phyloP scores from a whole-genome alignment of 2,329 filamentous ascomycete genomes.

The Ceratocystis albifundus region DNA sequence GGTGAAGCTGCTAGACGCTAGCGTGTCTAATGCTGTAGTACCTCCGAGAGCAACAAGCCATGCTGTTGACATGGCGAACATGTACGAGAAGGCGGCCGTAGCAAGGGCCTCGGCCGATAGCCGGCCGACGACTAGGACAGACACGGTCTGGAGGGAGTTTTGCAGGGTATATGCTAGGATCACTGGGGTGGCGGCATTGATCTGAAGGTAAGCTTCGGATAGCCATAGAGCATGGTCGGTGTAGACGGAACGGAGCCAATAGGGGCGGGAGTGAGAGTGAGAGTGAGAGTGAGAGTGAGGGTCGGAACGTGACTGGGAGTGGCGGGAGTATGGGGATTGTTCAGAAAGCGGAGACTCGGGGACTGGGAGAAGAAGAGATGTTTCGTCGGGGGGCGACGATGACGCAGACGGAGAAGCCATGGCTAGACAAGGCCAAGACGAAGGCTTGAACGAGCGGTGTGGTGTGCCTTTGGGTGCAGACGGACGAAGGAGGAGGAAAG shows the following conservation, averaged over 20 bases:
- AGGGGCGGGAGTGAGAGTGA: not conserved
- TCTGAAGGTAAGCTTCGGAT: conserved; percentile 54
- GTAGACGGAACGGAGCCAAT: not conserved
- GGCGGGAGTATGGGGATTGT: not conserved
- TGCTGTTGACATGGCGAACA: conserved; percentile 83
- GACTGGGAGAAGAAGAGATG: conserved; percentile 8
- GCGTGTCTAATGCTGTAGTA: conserved; percentile 73
- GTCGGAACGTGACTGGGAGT: not conserved
- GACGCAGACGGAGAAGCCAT: not conserved
- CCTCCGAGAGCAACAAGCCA: conserved; percentile 81
- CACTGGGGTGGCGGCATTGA: conserved; percentile 61
- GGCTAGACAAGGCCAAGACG: too few relatives aligned
- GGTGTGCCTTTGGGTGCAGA: not conserved
- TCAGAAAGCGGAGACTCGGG: not conserved
- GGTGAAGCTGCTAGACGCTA: conserved; percentile 73
- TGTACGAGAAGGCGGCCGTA: conserved; percentile 76
- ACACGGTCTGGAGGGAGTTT: conserved; percentile 72
- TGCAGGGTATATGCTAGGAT: conserved; percentile 78
- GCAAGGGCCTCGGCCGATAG: conserved; percentile 69
- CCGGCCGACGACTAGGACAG: conserved; percentile 69
- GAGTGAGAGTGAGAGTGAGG: not conserved
- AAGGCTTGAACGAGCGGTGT: too few relatives aligned
- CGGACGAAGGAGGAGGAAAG: not conserved
- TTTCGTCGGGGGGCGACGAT: conserved; percentile 12
- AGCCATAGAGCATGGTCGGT: conserved; percentile 30